Evolutionary conservation across 2,329 filamentous ascomycete species (phyloP), one percentile per base, ranked within the genome.

Genomic region (Ilyonectria robusta): DNA sequence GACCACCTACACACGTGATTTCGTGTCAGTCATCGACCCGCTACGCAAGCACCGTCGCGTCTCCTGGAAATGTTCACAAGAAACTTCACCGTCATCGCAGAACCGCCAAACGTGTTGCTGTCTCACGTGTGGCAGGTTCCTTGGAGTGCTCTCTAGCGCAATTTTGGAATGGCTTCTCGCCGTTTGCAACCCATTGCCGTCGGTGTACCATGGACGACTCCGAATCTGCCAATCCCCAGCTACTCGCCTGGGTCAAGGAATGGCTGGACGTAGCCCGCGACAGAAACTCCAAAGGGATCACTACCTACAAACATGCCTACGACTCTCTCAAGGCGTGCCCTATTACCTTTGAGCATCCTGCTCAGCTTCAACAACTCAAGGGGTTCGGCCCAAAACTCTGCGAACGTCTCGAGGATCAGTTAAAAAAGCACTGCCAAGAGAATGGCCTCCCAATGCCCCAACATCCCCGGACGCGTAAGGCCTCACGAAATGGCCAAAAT

Each of bases 281-380:
- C 72, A 87, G 87, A 51, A 93, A 92, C 76, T 88, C 89, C 19
- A 94, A 93, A 77, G 92, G 91, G 23, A 81, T 90, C 26, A 88
- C 86, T n/a, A 91, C 88, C 0, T 95, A 94, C 79, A 92, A 89
- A 70, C 89, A 91, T 72, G 93, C 93, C 1, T 94, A 94, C 75
- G 87, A 93, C 65, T 92, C 93, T 2, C 88, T 96, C 78, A 93
- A 91, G 79, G 88, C 88, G 13, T 95, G 93, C 70, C 93, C 93
- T 0, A 82, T 94, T 44, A 81, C 82, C 1, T 93, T 94, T 71
- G 83, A 87, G 19, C 93, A 96, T 77, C 93, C 93, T 2, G 89
- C 90, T 6, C 88, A 94, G 81, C 88, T 93, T 1, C 87, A 91
- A 72, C 88, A 91, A 72, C 85, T 96, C n/a, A 90, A 89, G 67